Percentiles rank a stretch among this genome's conserved stretches.
Evolutionary conservation across 1,284 basidiomycete species (phyloP).

Genomic region (Porogramme epimiltina): DNA sequence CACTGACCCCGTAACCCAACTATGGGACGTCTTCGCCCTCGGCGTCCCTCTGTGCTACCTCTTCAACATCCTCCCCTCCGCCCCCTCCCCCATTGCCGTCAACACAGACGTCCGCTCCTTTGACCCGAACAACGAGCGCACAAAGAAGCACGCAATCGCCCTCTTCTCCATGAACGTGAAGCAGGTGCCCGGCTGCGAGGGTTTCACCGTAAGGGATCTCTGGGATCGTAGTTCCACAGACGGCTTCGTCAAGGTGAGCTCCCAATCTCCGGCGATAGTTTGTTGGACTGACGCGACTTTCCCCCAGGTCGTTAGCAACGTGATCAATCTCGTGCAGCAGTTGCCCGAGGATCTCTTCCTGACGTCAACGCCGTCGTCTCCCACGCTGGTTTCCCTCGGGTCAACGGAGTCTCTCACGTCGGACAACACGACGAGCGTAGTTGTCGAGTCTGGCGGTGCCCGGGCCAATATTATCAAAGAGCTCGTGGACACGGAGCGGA

Average conservation of each 20-base stretch:
- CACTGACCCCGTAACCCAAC: conserved; percentile 87
- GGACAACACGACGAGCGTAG: conserved; percentile 33
- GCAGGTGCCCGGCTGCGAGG: conserved; percentile 66
- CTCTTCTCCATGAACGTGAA: conserved; percentile 77
- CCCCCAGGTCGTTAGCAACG: conserved; percentile 87
- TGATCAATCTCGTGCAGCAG: conserved; percentile 83
- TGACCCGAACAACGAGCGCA: conserved; percentile 71
- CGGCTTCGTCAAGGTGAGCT: conserved; percentile 88
- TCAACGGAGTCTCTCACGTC: conserved; percentile 60
- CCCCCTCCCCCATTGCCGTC: conserved; percentile 66
- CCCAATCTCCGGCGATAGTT: neutral
- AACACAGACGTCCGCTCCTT: conserved; percentile 67
- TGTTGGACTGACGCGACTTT: neutral
- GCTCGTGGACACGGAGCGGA: conserved; percentile 92
- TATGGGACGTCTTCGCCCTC: conserved; percentile 92
- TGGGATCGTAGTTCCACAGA: conserved; percentile 92
- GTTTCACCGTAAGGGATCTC: conserved; percentile 86
- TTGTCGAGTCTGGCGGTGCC: conserved; percentile 43
- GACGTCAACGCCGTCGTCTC: conserved; percentile 63
- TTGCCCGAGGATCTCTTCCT: conserved; percentile 76
- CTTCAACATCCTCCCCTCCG: conserved; percentile 85
- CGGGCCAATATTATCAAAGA: conserved; percentile 76
- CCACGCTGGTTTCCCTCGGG: conserved; percentile 50
- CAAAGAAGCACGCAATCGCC: conserved; percentile 79
- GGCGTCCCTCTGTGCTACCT: conserved; percentile 95